These are phyloP conservation scores for Luvunga scandens DNA, from an alignment of 345 rosid genomes.

Conservation along the genomic window DNA sequence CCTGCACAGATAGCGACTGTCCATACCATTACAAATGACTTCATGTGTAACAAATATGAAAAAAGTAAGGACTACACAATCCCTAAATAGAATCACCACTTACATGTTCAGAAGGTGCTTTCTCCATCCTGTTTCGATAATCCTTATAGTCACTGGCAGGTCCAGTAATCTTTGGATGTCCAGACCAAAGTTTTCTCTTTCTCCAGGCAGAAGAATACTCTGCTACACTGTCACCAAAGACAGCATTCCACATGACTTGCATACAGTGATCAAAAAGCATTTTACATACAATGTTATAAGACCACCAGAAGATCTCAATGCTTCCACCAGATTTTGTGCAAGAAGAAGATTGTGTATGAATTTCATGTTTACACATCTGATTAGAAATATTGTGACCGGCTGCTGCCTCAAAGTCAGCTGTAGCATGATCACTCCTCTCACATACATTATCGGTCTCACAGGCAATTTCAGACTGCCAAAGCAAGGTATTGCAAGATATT, in stretches of 20 bases:
- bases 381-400: conserved; percentile 20
- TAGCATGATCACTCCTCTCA: conserved; percentile 15
- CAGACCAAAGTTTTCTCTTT: conserved; percentile 62
- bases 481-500: conserved; percentile 13
- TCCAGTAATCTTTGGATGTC: conserved; percentile 27
- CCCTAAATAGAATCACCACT: conserved; percentile 16
- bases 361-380: conserved; percentile 19
- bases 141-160: conserved; percentile 16
- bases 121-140: conserved; percentile 22
- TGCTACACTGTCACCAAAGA: conserved; percentile 63
- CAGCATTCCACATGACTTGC: conserved; percentile 89
- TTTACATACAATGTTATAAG: conserved; percentile 54
- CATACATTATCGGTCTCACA: conserved; percentile 18
- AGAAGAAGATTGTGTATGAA: conserved; percentile 16
- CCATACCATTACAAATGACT: conserved; percentile 28
- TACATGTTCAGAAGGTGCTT: conserved; percentile 29
- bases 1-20: conserved; percentile 39
- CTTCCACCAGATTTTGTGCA: conserved; percentile 68
- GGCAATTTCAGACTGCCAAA: conserved; percentile 48
- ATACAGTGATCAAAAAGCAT: conserved; percentile 62
- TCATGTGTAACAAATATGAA: conserved; percentile 12
- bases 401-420: conserved; percentile 28
- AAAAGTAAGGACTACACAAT: not conserved
- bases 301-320: conserved; percentile 60
- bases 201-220: conserved; percentile 64